Conservation (phyloP, 1,139 yeast genomes). For the Hemisphaericaspora xylanilytica region DNA sequence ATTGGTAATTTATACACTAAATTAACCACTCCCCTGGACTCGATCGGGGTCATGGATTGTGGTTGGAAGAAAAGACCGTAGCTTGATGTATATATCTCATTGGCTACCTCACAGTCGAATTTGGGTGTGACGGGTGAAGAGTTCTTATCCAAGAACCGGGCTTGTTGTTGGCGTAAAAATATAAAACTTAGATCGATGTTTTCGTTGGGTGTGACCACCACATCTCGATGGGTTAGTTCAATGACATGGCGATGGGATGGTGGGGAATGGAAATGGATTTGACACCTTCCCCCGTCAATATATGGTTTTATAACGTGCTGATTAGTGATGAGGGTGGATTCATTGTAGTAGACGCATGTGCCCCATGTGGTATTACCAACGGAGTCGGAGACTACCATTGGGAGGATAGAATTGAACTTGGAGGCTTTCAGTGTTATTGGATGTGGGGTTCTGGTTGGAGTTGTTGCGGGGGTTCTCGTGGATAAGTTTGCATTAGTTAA, state of each 20-base stretch:
- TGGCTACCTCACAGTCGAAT: conserved; percentile 24
- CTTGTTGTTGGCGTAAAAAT: conserved; percentile 15
- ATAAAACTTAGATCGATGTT: conserved; percentile 41
- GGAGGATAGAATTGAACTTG: conserved; percentile 4
- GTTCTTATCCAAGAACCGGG: background rate
- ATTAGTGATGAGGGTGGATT: conserved; percentile 32
- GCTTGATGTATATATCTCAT: conserved; percentile 49
- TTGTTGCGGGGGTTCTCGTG: too few relatives aligned
- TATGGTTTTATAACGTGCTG: conserved; percentile 34
- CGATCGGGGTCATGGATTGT: conserved; percentile 34
- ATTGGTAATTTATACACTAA: conserved; percentile 19
- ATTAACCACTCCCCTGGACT: conserved; percentile 46
- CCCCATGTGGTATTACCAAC: conserved; percentile 30
- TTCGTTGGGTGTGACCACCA: conserved; percentile 23
- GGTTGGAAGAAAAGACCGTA: conserved; percentile 51
- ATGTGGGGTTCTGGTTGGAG: background rate
- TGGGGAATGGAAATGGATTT: conserved; percentile 5
- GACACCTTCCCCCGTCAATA: conserved; percentile 10
- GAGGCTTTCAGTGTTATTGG: conserved; percentile 2
- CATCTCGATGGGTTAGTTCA: conserved; percentile 14
- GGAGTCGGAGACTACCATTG: conserved; percentile 7
- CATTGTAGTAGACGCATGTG: conserved; percentile 29
- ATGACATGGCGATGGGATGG: conserved; percentile 5
- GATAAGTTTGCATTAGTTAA: background rate
- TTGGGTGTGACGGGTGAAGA: conserved; percentile 1